Evolutionary conservation across 805 yeast genomes (phyloP).

Genomic region (Yarrowia sp.): DNA sequence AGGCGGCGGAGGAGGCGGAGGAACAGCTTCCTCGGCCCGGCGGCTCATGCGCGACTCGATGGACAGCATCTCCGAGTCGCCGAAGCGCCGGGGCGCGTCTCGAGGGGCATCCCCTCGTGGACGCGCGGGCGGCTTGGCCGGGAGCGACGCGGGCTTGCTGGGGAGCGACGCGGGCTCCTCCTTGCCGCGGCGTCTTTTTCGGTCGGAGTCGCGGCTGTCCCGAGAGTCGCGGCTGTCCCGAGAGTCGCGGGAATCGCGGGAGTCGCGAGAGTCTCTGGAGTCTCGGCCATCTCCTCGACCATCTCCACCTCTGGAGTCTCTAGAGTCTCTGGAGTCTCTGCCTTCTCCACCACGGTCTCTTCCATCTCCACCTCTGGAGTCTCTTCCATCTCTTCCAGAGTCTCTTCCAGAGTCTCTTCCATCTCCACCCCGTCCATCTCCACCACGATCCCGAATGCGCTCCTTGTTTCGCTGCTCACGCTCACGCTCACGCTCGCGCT

Average conservation of each 20-base stretch:
- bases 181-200: not conserved
- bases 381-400: not conserved
- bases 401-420: slow-evolving; percentile 20
- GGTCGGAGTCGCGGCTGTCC: not conserved
- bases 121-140: not conserved
- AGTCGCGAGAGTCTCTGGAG: slow-evolving; percentile 2
- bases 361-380: slow-evolving; percentile 9
- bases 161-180: slow-evolving; percentile 1
- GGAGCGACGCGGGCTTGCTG: not conserved
- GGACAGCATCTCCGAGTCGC: slow-evolving; percentile 20
- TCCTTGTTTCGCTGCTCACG: slow-evolving; percentile 18
- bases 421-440: not conserved
- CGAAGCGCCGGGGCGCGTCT: slow-evolving; percentile 27
- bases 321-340: too few relatives aligned
- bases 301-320: slow-evolving; percentile 10
- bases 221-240: slow-evolving; percentile 25
- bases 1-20: slow-evolving; percentile 8
- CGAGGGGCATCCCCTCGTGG: slow-evolving; percentile 1
- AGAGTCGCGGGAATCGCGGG: not conserved
- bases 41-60: slow-evolving; percentile 23
- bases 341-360: slow-evolving; percentile 2
- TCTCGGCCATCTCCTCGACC: slow-evolving; percentile 25
- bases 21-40: not conserved
- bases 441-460: not conserved
- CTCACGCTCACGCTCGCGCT: slow-evolving; percentile 18